Percentiles rank a stretch among this genome's conserved stretches.
These are phyloP conservation scores for Melaleuca alternifolia DNA, from an alignment of 345 rosid genomes.

Conservation along the genomic window DNA sequence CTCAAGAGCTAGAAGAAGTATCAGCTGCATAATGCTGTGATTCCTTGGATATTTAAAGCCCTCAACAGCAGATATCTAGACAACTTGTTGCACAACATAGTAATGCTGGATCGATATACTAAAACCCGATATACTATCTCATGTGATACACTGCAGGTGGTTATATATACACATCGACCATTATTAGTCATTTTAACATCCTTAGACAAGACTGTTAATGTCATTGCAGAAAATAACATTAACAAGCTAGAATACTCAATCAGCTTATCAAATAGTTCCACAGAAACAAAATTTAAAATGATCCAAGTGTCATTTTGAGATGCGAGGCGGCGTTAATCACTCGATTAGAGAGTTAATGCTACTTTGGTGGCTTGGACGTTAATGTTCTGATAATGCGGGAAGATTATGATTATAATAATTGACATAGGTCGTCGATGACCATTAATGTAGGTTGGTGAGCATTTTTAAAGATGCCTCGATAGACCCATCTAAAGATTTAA, in stretches of 20 bases:
- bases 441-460: not conserved
- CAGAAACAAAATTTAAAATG: not conserved
- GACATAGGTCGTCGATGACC: not conserved
- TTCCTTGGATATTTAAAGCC: not conserved
- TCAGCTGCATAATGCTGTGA: not conserved
- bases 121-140: not conserved
- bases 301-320: not conserved
- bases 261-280: not conserved
- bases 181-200: not conserved
- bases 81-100: not conserved
- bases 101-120: not conserved
- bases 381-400: not conserved
- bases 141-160: too few relatives aligned
- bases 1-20: not conserved
- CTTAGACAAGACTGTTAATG: not conserved
- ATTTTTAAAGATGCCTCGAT: not conserved
- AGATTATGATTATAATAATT: not conserved
- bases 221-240: not conserved
- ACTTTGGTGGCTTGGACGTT: not conserved
- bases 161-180: not conserved
- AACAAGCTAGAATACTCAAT: not conserved
- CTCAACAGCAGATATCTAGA: not conserved
- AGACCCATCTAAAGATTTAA: not conserved
- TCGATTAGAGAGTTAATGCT: not conserved
- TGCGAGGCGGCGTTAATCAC: not conserved